Conservation (phyloP, 805 yeast species). For the Lipomyces oligophaga region DNA sequence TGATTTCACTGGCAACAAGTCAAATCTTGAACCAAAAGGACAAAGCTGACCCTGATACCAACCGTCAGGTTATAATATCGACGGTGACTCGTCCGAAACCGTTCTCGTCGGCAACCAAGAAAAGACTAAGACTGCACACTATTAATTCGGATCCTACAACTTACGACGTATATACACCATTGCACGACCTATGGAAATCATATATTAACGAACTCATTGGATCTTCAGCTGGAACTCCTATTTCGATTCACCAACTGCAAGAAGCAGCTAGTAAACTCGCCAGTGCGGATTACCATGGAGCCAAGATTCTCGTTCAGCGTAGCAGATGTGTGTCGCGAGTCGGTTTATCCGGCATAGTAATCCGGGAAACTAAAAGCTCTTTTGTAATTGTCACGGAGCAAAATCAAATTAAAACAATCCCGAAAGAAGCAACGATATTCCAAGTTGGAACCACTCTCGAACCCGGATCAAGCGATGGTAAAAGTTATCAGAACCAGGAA, state of each 20-base stretch:
- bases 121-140: slow-evolving; percentile 7
- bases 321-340: slow-evolving; percentile 19
- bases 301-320: slow-evolving; percentile 11
- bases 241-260: slow-evolving; percentile 6
- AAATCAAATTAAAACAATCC: slow-evolving; percentile 12
- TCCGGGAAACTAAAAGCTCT: slow-evolving; percentile 16
- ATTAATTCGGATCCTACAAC: slow-evolving; percentile 6
- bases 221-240: background rate
- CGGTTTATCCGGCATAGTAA: slow-evolving; percentile 15
- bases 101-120: slow-evolving; percentile 15
- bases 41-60: background rate
- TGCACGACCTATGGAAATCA: slow-evolving; percentile 20
- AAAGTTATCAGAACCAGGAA: background rate
- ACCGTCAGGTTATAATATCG: no score
- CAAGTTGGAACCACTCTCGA: background rate
- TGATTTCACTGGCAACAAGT: background rate
- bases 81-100: slow-evolving; percentile 27
- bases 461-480: background rate
- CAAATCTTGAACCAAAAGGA: background rate
- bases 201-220: slow-evolving; percentile 17
- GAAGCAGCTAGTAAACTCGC: slow-evolving; percentile 15
- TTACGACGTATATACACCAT: slow-evolving; percentile 11
- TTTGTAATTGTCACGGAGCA: slow-evolving; percentile 11
- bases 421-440: slow-evolving; percentile 23
- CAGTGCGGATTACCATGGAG: slow-evolving; percentile 26